Percentiles rank a stretch among this genome's conserved stretches.
These are phyloP conservation scores for Talaromyces albobiverticillius DNA, from an alignment of 2,329 filamentous ascomycete species.

Conservation along the genomic window DNA sequence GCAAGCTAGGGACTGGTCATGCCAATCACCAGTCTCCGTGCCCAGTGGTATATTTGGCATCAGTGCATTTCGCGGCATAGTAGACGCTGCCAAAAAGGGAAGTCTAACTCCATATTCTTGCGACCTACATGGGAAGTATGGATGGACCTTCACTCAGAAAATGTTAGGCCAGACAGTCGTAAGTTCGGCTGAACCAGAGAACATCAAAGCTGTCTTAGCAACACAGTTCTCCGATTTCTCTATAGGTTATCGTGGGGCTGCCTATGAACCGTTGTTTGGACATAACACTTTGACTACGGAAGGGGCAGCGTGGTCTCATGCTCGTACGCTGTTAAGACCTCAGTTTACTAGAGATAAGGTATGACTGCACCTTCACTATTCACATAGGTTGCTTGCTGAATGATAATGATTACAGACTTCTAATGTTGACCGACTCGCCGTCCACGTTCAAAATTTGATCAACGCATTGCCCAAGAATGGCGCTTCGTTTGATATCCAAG, in stretches of 20 bases:
- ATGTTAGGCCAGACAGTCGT: not conserved
- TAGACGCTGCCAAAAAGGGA: too few species aligned
- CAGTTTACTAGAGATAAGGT: too few species aligned
- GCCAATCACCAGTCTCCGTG: too few species aligned
- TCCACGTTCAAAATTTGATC: constrained; percentile 70
- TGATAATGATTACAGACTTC: too few species aligned
- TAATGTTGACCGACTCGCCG: constrained; percentile 77
- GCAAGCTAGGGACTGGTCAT: too few species aligned
- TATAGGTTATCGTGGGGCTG: constrained; percentile 73
- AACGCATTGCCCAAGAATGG: constrained; percentile 54
- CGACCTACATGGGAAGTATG: too few species aligned
- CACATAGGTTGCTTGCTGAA: too few species aligned
- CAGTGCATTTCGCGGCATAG: too few species aligned
- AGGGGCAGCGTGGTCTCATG: constrained; percentile 72
- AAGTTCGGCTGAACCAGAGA: constrained; percentile 46
- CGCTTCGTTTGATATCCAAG: constrained; percentile 62
- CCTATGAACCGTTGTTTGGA: constrained; percentile 46
- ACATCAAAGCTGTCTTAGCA: constrained; percentile 81
- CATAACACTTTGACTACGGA: constrained; percentile 66
- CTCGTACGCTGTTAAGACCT: too few species aligned
- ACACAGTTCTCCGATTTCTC: constrained; percentile 80
- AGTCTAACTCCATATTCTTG: too few species aligned
- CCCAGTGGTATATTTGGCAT: too few species aligned
- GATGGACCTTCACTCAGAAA: constrained; percentile 8
- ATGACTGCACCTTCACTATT: too few species aligned